Conservation (phyloP, 495 filamentous ascomycete species). For the Arthonia radiata region DNA sequence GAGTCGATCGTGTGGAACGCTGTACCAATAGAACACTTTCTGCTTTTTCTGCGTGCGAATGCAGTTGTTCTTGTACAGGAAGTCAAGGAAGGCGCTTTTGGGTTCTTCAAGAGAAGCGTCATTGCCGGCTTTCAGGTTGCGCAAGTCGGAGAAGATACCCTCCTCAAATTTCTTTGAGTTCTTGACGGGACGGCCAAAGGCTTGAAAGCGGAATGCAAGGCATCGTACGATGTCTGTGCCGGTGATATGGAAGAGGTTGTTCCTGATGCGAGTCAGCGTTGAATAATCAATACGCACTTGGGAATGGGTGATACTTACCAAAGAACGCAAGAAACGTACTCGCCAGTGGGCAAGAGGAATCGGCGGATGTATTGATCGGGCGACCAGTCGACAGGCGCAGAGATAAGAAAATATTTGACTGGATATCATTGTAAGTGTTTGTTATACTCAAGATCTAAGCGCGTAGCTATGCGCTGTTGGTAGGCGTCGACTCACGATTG, state of each 20-base stretch:
- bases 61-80: conserved; percentile 99
- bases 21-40: conserved; percentile 99
- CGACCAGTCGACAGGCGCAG: conserved; percentile 92
- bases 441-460: conserved; percentile 1
- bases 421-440: conserved; percentile 8
- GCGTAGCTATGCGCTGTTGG: not conserved
- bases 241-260: conserved; percentile 96
- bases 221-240: conserved; percentile 97
- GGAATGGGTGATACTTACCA: conserved; percentile 51
- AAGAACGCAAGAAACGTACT: conserved; percentile 95
- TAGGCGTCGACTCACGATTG: conserved; percentile 53
- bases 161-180: conserved; percentile 99
- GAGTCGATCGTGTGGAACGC: conserved; percentile 88
- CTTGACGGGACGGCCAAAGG: conserved; percentile 92
- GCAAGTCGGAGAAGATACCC: conserved; percentile 94
- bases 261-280: conserved; percentile 29
- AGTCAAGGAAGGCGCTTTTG: conserved; percentile 94
- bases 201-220: conserved; percentile 93
- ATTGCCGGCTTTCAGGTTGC: conserved; percentile 92
- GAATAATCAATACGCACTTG: conserved; percentile 5
- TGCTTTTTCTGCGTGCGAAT: conserved; percentile 99
- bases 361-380: conserved; percentile 89
- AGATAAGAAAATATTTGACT: conserved; percentile 99
- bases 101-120: conserved; percentile 98
- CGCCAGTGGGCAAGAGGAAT: conserved; percentile 84